Conservation (phyloP, 148 eudicot genomes). For the Spergularia bocconei region DNA sequence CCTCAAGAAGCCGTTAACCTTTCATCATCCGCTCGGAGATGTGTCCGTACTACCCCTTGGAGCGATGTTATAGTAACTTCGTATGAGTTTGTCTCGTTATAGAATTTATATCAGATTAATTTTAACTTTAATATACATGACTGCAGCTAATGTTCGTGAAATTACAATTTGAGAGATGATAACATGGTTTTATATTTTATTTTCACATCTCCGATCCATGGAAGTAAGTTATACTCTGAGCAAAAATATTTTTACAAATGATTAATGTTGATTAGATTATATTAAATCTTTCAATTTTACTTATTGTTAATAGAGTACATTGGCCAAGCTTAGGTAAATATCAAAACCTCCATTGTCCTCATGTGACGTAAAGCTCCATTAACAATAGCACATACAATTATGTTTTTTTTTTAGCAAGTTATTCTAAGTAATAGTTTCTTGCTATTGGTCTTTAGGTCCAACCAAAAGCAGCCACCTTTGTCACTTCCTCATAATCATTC, state of each 20-base stretch:
- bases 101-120: too few species aligned
- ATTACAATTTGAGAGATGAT: too few species aligned
- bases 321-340: not conserved
- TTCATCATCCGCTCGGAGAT: not conserved
- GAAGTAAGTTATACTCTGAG: too few species aligned
- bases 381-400: not conserved
- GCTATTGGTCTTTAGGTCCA: slow-evolving; percentile 7
- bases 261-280: not conserved
- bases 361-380: not conserved
- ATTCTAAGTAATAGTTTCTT: not conserved
- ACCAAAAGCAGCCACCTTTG: not conserved
- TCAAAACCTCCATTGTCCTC: not conserved
- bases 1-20: slow-evolving; percentile 3
- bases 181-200: too few species aligned
- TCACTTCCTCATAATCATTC: not conserved
- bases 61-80: too few species aligned
- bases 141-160: too few species aligned
- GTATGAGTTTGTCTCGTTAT: too few species aligned
- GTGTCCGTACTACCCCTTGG: too few species aligned
- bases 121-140: too few species aligned
- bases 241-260: not conserved
- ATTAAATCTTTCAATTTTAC: not conserved
- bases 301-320: not conserved
- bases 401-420: too few species aligned
- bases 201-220: too few species aligned